Base-by-base conservation (phyloP, 2,329 filamentous ascomycete genomes). In the Fusarium sp. region DNA sequence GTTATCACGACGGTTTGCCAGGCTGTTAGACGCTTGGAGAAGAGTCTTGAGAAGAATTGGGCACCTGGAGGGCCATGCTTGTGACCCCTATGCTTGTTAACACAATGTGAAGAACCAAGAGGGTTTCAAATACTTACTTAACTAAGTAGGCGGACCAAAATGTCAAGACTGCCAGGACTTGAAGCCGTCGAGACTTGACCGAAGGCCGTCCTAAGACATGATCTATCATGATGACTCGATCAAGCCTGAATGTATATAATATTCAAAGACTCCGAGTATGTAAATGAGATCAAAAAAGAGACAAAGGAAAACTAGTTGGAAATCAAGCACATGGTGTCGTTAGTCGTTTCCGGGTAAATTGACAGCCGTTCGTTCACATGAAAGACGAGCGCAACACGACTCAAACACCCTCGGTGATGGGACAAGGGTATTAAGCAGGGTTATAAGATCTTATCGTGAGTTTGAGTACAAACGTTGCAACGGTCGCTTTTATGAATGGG, bases 121-220 rank as follows among this genome's bases (percentile, higher is more conserved):
- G n/a, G 11, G 14, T 40, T 5, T 34, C 20, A 16, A 18, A 47
- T 42, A 32, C 84, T 67, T 84, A 93, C 92, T 88, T 90, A 76
- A 91, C 87, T 29, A 98, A 84, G 79, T 98, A 98, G 49, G 91
- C 82, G 8, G 92, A 92, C 96, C 96, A 99, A 78, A 98, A 96
- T 0, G 92, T 90, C 59, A 98, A 87, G 16, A 98, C 96, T 24
- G 92, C 91, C 72, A 98, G 88, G 74, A 99, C 94, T 81, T 98
- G 95, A 53, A 97, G 91, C 77, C 97, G 94, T 70, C 95, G 90
- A 77, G 97, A 97, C 83, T 95, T 93, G 77, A 92, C 90, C 66
- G 95, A 98, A 34, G 95, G 95, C 71, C 94, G 90, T 69, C 95
- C 95, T 51, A 98, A 86, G 61, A 98, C 92, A 85, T 98, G 95